Base-by-base conservation (phyloP, 345 rosid genomes). In the Acer saccharum region DNA sequence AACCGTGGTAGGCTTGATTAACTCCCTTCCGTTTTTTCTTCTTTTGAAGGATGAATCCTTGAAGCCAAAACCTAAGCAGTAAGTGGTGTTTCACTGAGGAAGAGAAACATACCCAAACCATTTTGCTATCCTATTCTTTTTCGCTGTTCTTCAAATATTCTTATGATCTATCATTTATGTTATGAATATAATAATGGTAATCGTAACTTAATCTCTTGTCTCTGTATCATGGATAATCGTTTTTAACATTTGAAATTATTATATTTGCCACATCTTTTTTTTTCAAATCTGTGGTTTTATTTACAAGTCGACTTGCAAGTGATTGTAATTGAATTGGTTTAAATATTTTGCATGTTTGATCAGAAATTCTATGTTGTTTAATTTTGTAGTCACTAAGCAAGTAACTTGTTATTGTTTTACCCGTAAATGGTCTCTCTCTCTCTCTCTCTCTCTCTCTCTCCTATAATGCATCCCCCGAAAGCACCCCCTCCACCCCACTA, bases 21-120 rank as follows among this genome's bases (percentile, higher is more conserved):
- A 69, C 65, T 73, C 68, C 62, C 14, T 74, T 20, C 6, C 13
- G 18, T 12, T 11, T 17, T 35, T 61, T 27, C 17, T 52, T 13
- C 23, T 62, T 14, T 11, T 50, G 64, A 72, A 85, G 88, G 81
- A 79, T 62, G 79, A 76, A 72, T 79, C 77, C 54, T 10, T 76
- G 78, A 73, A 74, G 73, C 35, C 82, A 46, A 74, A 29, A 46
- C 65, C 63, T 65, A 75, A 72, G 75, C 61, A 78, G 65, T 69
- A 78, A 75, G 81, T 11, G 71, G 69, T 44, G 41, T 55, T 17
- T 55, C 54, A 72, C 5, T 57, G 60, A 72, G 71, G 83, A 55
- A 44, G 29, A 68, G 10, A 57, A 68, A 46, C 61, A 74, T 32
- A 61, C 73, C 60, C 43, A 35, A 61, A 54, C 18, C 77, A 35